phyloP scores from a whole-genome alignment of 768 basidiomycete genomes.

The Tulasnella sp. region DNA sequence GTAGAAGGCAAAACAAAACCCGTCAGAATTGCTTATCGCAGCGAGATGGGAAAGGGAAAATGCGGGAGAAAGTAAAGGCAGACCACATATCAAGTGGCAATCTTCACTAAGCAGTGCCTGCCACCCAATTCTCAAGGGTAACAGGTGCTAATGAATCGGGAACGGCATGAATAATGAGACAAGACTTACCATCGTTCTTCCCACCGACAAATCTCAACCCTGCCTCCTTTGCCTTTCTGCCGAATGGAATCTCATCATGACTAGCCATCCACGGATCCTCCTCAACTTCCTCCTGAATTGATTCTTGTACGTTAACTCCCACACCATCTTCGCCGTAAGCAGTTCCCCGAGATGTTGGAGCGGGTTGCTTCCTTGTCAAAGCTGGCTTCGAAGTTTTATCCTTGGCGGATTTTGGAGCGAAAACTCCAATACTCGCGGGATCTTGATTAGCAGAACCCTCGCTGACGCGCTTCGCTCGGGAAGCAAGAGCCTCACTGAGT shows the following conservation, averaged over 20 bases:
- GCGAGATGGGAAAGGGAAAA: slow-evolving; percentile 1
- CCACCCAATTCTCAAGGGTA: too few species aligned
- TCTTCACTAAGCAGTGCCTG: too few species aligned
- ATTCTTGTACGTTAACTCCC: neutral
- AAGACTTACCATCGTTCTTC: slow-evolving; percentile 62
- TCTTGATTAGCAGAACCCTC: slow-evolving; percentile 30
- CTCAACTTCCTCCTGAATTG: slow-evolving; percentile 5
- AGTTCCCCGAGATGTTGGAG: too few species aligned
- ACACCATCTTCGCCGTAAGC: slow-evolving; percentile 5
- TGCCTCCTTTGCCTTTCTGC: slow-evolving; percentile 58
- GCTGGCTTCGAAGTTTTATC: slow-evolving; percentile 1
- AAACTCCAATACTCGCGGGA: slow-evolving; percentile 19
- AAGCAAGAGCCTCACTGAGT: slow-evolving; percentile 65
- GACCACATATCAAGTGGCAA: too few species aligned
- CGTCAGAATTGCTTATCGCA: too few species aligned
- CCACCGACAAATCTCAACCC: slow-evolving; percentile 65
- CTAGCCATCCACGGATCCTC: slow-evolving; percentile 3
- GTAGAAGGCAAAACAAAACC: neutral
- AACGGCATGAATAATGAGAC: neutral
- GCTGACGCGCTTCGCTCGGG: slow-evolving; percentile 56
- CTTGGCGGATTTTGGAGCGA: neutral
- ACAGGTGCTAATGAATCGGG: neutral
- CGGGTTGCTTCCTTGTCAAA: slow-evolving; percentile 3
- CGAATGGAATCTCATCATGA: slow-evolving; percentile 64
- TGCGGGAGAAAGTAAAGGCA: too few species aligned